Evolutionary conservation across 148 eudicot species (phyloP).

Genomic region (Rhododendron henanense): DNA sequence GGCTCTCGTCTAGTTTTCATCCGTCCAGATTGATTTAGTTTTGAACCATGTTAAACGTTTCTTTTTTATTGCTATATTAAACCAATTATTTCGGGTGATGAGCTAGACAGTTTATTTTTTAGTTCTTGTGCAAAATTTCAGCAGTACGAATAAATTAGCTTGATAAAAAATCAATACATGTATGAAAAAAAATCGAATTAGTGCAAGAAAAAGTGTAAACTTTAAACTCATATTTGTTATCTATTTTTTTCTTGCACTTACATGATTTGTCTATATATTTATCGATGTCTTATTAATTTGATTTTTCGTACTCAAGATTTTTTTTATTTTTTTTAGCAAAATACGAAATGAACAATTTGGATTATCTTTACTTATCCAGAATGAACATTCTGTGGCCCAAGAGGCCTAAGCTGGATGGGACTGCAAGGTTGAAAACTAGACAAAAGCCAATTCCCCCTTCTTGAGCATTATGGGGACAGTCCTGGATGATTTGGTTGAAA

Average conservation of each 20-base stretch:
- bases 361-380: neutral
- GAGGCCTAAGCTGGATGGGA: neutral
- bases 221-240: neutral
- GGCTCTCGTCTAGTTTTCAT: no score
- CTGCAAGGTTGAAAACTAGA: neutral
- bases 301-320: neutral
- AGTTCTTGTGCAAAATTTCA: neutral
- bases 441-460: neutral
- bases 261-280: neutral
- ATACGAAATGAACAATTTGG: neutral
- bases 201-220: neutral
- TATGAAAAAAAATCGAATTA: no score
- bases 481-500: neutral
- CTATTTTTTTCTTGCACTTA: neutral
- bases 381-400: neutral
- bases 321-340: neutral
- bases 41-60: no score
- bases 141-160: neutral
- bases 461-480: neutral
- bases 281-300: neutral
- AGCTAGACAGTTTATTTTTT: neutral
- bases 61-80: no score
- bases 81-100: neutral
- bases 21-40: no score
- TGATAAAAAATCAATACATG: neutral